Evolutionary conservation across 495 filamentous ascomycete genomes (phyloP).

Genomic region (Daldinia childiae): DNA sequence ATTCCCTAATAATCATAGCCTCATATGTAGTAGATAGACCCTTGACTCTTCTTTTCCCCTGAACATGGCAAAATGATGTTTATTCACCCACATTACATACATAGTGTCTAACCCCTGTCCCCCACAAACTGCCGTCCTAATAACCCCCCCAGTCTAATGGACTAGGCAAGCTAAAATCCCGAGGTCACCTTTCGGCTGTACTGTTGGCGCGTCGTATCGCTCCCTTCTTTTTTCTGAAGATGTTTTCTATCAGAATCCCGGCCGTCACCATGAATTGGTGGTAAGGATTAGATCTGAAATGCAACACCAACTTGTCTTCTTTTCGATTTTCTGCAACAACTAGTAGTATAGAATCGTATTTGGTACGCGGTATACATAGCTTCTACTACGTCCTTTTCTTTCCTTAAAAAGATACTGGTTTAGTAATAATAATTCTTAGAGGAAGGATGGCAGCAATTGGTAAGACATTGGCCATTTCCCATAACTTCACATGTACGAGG

Average conservation of each 20-base stretch:
- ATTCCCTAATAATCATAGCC: not conserved
- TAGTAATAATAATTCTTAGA: not conserved
- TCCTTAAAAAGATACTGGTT: not conserved
- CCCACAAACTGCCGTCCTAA: constrained; percentile 45
- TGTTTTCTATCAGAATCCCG: constrained; percentile 10
- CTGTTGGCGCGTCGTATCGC: constrained; percentile 19
- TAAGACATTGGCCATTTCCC: constrained; percentile 21
- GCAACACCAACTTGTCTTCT: constrained; percentile 10
- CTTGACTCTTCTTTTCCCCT: not conserved
- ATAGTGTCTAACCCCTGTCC: constrained; percentile 15
- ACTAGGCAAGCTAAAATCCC: constrained; percentile 31
- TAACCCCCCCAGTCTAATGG: constrained; percentile 23
- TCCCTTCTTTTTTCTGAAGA: constrained; percentile 8
- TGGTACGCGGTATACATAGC: not conserved
- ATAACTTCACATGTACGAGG: not conserved
- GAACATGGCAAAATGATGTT: not conserved
- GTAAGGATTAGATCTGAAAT: constrained; percentile 26
- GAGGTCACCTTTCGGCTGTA: constrained; percentile 42
- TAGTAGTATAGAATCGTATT: constrained; percentile 5
- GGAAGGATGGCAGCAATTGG: constrained; percentile 44
- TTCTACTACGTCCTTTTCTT: not conserved
- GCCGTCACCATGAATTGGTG: not conserved
- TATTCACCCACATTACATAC: not conserved
- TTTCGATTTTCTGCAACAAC: constrained; percentile 1
- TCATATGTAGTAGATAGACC: not conserved